Evolutionary conservation across 805 yeast genomes (phyloP).

Genomic region (Nakazawaea anatomiae): DNA sequence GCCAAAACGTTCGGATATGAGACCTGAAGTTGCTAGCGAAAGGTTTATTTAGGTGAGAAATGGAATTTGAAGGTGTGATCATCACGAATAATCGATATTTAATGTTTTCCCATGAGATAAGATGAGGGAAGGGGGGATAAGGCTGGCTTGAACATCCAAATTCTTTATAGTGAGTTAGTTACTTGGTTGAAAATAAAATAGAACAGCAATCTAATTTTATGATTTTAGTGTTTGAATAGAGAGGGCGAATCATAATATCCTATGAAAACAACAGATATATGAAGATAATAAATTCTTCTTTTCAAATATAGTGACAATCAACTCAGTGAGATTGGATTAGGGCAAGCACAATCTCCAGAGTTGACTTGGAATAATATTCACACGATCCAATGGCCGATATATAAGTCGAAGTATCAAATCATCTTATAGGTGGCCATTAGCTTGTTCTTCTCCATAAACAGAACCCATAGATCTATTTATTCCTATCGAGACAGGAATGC

Average conservation of each 20-base stretch:
- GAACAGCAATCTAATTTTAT: too few relatives aligned
- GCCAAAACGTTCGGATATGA: slow-evolving; percentile 83
- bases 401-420: slow-evolving; percentile 43
- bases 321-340: background rate
- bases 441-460: slow-evolving; percentile 58
- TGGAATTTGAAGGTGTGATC: too few relatives aligned
- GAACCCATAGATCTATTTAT: slow-evolving; percentile 48
- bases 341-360: background rate
- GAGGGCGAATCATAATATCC: too few relatives aligned
- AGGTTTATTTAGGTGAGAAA: background rate
- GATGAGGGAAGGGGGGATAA: too few relatives aligned
- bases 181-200: too few relatives aligned
- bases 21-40: slow-evolving; percentile 63
- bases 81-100: too few relatives aligned
- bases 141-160: too few relatives aligned
- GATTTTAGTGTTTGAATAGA: too few relatives aligned
- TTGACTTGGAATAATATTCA: slow-evolving; percentile 18
- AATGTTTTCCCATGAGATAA: too few relatives aligned
- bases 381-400: slow-evolving; percentile 42
- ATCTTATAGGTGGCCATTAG: slow-evolving; percentile 25
- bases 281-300: background rate
- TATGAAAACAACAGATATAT: background rate
- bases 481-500: slow-evolving; percentile 20
- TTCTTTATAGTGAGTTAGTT: too few relatives aligned
- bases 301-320: slow-evolving; percentile 6